Conservation (phyloP, 2,329 filamentous ascomycete species). For the Ophiostoma tasmaniense region DNA sequence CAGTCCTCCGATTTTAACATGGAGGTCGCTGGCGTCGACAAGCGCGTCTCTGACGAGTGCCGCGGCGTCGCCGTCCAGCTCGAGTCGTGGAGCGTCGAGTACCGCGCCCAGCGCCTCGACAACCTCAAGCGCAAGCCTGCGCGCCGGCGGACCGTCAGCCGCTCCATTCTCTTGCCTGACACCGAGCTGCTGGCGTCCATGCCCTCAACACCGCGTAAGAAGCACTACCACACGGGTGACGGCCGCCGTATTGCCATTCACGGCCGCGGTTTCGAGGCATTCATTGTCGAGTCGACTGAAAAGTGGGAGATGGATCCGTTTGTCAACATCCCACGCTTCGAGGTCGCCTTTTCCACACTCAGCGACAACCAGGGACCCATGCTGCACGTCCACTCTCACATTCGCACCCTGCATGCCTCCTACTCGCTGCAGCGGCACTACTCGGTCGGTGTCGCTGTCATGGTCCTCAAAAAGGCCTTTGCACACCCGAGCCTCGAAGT, state of each 20-base stretch:
- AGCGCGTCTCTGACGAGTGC: conserved; percentile 70
- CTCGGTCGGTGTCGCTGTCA: conserved; percentile 70
- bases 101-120: conserved; percentile 72
- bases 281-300: conserved; percentile 80
- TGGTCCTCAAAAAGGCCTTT: conserved; percentile 66
- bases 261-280: conserved; percentile 75
- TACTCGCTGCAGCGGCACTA: conserved; percentile 95
- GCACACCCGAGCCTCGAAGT: conserved; percentile 41
- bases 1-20: conserved; percentile 84
- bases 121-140: conserved; percentile 47
- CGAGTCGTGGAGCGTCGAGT: conserved; percentile 81
- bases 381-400: conserved; percentile 75
- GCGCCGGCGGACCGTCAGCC: conserved; percentile 66
- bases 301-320: conserved; percentile 81
- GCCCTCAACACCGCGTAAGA: conserved; percentile 46
- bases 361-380: conserved; percentile 82
- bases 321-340: conserved; percentile 74
- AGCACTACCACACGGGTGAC: conserved; percentile 53
- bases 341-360: conserved; percentile 73
- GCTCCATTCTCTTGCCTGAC: conserved; percentile 59
- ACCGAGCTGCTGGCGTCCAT: conserved; percentile 49
- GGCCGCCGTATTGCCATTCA: conserved; percentile 75
- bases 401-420: conserved; percentile 70
- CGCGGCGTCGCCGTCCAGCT: conserved; percentile 79
- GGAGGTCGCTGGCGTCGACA: conserved; percentile 82